These are phyloP conservation scores for Paraphoma chrysanthemicola DNA, from an alignment of 2,329 filamentous ascomycete genomes.

Conservation along the genomic window DNA sequence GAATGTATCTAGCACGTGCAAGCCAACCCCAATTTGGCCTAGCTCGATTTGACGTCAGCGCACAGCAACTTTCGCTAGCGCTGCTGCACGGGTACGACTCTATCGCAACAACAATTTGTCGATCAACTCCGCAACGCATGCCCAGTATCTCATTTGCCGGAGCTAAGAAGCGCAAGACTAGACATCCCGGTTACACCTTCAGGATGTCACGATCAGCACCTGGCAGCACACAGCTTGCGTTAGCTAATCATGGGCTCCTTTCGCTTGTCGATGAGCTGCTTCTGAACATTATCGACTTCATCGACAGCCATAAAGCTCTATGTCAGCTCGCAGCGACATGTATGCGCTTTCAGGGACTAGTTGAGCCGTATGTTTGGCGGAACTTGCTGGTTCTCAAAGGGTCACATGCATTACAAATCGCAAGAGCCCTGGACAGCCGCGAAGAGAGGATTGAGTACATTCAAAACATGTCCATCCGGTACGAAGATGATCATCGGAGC, in stretches of 20 bases:
- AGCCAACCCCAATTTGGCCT: neutral
- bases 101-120: neutral
- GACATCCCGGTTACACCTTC: conserved; percentile 31
- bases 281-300: conserved; percentile 42
- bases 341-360: conserved; percentile 34
- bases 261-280: conserved; percentile 45
- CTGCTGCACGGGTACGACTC: neutral
- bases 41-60: neutral
- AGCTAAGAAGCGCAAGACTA: conserved; percentile 38
- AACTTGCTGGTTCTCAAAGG: conserved; percentile 35
- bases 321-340: conserved; percentile 42
- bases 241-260: conserved; percentile 25
- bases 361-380: conserved; percentile 45
- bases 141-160: conserved; percentile 25
- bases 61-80: neutral
- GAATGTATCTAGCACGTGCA: too few relatives aligned
- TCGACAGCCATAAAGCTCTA: conserved; percentile 28
- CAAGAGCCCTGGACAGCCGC: conserved; percentile 28
- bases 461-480: conserved; percentile 39
- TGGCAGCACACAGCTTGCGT: conserved; percentile 18
- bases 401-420: conserved; percentile 30
- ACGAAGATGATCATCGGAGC: conserved; percentile 25
- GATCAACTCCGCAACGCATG: conserved; percentile 20
- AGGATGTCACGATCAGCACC: conserved; percentile 26
- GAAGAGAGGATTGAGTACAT: conserved; percentile 32